Evolutionary conservation across 768 basidiomycete species (phyloP).

Genomic region (Auricularia heimuer): DNA sequence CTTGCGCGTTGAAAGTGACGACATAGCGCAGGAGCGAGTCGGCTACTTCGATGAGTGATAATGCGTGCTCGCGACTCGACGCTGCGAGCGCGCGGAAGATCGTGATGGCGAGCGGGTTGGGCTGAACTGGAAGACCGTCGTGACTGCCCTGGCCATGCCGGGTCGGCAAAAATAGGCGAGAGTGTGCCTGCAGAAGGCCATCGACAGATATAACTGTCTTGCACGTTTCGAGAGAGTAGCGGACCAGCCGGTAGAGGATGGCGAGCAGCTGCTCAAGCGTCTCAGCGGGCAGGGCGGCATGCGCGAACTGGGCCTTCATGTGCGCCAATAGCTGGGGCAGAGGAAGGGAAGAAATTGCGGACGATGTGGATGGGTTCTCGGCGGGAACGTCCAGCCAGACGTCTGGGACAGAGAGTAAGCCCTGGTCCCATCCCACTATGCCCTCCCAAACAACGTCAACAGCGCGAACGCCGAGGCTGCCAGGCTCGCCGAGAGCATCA

Average conservation of each 20-base stretch:
- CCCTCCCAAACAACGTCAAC: slow-evolving; percentile 69
- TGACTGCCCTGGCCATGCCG: slow-evolving; percentile 25
- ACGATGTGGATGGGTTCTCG: slow-evolving; percentile 4
- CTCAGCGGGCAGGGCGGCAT: slow-evolving; percentile 36
- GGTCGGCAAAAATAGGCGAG: slow-evolving; percentile 48
- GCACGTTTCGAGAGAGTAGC: slow-evolving; percentile 45
- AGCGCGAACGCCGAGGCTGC: slow-evolving; percentile 55
- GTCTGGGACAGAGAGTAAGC: slow-evolving; percentile 25
- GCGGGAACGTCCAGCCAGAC: slow-evolving; percentile 33
- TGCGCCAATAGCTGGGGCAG: slow-evolving; percentile 43
- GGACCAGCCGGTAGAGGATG: slow-evolving; percentile 51
- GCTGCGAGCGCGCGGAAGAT: slow-evolving; percentile 46
- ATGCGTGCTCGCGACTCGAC: slow-evolving; percentile 63
- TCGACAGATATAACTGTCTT: slow-evolving; percentile 40
- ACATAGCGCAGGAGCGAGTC: slow-evolving; percentile 69
- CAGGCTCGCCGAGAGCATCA: slow-evolving; percentile 54
- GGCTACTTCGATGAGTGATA: slow-evolving; percentile 40
- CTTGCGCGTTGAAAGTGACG: background rate
- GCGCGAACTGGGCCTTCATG: slow-evolving; percentile 29
- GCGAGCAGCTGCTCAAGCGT: slow-evolving; percentile 48
- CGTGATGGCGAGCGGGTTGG: slow-evolving; percentile 45
- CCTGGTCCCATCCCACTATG: slow-evolving; percentile 52
- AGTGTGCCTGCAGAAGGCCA: slow-evolving; percentile 39
- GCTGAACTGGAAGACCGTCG: background rate
- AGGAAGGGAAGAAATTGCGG: slow-evolving; percentile 26